phyloP scores from a whole-genome alignment of 495 filamentous ascomycete species.

The Halenospora varia region DNA sequence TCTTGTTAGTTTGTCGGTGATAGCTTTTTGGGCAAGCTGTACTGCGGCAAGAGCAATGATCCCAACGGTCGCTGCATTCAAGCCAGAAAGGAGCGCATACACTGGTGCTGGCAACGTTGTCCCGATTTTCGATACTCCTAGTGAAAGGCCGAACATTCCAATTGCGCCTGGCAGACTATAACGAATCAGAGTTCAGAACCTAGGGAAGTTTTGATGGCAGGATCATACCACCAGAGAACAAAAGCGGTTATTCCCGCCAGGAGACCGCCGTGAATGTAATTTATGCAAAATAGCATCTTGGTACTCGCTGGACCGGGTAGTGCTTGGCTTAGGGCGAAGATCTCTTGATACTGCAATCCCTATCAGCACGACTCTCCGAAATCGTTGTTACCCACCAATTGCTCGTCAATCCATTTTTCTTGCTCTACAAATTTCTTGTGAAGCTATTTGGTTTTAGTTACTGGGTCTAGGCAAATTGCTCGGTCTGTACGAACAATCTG shows the following conservation, averaged over 20 bases:
- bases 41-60: conserved; percentile 77
- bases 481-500: no score
- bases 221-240: conserved; percentile 68
- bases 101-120: conserved; percentile 58
- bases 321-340: conserved; percentile 77
- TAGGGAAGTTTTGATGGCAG: no score
- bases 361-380: neutral
- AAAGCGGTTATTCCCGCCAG: conserved; percentile 61
- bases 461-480: no score
- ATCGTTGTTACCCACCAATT: conserved; percentile 24
- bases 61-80: conserved; percentile 77
- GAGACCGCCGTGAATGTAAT: conserved; percentile 62
- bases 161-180: conserved; percentile 71
- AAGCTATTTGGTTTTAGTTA: no score
- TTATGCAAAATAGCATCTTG: conserved; percentile 76
- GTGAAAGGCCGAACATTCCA: conserved; percentile 68
- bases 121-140: conserved; percentile 63
- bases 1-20: conserved; percentile 67
- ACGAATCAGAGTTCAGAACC: no score
- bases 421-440: conserved; percentile 64
- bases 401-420: conserved; percentile 70
- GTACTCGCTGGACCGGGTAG: conserved; percentile 75
- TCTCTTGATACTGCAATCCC: conserved; percentile 63
- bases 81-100: conserved; percentile 72
- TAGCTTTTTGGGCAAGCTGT: conserved; percentile 67